Evolutionary conservation across 805 yeast genomes (phyloP).

Genomic region (Candida sanyiensis): DNA sequence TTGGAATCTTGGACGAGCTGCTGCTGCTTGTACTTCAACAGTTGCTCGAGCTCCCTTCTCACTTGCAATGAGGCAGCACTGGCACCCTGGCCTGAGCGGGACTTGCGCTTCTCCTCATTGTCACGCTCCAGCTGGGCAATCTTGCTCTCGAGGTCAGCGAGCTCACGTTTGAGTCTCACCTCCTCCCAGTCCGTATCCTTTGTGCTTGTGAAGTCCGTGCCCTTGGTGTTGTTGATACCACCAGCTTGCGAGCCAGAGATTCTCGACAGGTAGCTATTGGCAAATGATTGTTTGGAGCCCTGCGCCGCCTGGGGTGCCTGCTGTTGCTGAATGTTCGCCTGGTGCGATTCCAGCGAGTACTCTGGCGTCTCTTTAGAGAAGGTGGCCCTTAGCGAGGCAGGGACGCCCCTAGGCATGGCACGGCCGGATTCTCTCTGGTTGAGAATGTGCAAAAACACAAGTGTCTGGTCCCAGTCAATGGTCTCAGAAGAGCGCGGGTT

Average conservation of each 20-base stretch:
- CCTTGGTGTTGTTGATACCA: conserved; percentile 33
- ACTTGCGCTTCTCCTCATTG: conserved; percentile 33
- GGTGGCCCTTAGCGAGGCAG: conserved; percentile 84
- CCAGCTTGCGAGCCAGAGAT: conserved; percentile 55
- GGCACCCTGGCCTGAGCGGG: conserved; percentile 22
- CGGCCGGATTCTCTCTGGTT: conserved; percentile 84
- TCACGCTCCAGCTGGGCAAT: conserved; percentile 51
- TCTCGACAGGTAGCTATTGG: conserved; percentile 48
- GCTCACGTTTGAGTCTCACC: conserved; percentile 72
- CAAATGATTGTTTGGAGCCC: conserved; percentile 36
- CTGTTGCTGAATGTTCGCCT: conserved; percentile 31
- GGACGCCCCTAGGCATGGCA: conserved; percentile 90
- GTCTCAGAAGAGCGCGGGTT: conserved; percentile 85
- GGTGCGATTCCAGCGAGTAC: conserved; percentile 55
- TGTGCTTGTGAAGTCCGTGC: conserved; percentile 67
- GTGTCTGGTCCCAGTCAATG: conserved; percentile 88
- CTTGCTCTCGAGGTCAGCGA: conserved; percentile 65
- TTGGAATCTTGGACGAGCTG: conserved; percentile 40
- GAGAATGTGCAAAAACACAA: conserved; percentile 83
- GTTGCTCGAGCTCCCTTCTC: conserved; percentile 70
- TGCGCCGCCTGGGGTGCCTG: conserved; percentile 13
- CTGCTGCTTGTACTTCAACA: conserved; percentile 70
- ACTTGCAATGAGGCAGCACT: conserved; percentile 29
- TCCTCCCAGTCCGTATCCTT: conserved; percentile 90
- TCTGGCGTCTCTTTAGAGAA: conserved; percentile 81